A percentile compares a stretch with the other conserved stretches of the same genome.
Evolutionary conservation across 225 moss, liverwort and hornwort species (phyloP).

Genomic region (Lunularia cruciata): DNA sequence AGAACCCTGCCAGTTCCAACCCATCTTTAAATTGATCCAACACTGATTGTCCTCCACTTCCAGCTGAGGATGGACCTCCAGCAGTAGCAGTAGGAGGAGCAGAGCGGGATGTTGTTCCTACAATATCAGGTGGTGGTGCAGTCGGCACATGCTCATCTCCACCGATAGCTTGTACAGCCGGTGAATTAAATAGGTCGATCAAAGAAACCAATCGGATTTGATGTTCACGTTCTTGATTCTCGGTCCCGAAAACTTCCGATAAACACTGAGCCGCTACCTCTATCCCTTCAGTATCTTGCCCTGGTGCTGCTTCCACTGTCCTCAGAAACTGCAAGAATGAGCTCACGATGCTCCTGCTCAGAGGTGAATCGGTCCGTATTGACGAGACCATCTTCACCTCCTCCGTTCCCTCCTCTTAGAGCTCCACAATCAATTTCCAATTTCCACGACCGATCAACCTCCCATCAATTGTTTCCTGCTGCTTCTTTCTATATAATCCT

Average conservation of each 20-base stretch:
- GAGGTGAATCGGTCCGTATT: constrained; percentile 43
- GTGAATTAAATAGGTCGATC: constrained; percentile 43
- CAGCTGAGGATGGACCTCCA: background rate
- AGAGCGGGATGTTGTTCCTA: too few relatives aligned
- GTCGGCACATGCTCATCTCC: background rate
- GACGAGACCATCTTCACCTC: constrained; percentile 19
- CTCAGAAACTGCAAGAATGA: constrained; percentile 50
- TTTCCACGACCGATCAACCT: too few relatives aligned
- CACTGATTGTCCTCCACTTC: constrained; percentile 23
- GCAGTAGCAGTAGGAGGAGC: background rate
- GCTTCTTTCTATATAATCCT: too few relatives aligned
- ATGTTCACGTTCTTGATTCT: constrained; percentile 21
- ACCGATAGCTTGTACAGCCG: background rate
- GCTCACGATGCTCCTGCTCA: constrained; percentile 46
- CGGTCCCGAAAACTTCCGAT: constrained; percentile 49
- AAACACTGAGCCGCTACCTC: constrained; percentile 62
- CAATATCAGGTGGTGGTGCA: constrained; percentile 5
- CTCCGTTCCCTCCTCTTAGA: background rate
- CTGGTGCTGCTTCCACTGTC: constrained; percentile 47
- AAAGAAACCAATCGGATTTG: constrained; percentile 33
- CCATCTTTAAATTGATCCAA: constrained; percentile 55
- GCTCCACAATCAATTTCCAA: too few relatives aligned
- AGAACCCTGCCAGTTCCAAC: constrained; percentile 49
- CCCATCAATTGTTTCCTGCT: too few relatives aligned
- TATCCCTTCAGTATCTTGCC: constrained; percentile 53